Conservation (phyloP, 2,329 filamentous ascomycete species). For the Chrysoporthe cubensis region DNA sequence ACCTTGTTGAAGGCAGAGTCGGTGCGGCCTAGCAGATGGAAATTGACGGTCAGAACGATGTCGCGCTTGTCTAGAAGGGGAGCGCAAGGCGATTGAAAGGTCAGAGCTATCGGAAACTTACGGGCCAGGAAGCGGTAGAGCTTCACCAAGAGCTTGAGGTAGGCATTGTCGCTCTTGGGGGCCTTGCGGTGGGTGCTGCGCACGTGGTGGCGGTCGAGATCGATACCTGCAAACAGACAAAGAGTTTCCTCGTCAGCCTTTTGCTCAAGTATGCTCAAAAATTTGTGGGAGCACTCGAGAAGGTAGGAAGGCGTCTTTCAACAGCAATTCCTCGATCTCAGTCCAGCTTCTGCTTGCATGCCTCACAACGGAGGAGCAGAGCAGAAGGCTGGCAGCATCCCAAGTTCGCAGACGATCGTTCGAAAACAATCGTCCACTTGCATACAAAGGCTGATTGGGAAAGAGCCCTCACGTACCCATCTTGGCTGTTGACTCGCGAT, state of each 20-base stretch:
- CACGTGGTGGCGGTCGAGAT: conserved; percentile 72
- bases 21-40: conserved; percentile 72
- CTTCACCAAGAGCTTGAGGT: conserved; percentile 97
- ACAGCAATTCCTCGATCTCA: conserved; percentile 14
- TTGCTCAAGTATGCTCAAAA: conserved; percentile 65
- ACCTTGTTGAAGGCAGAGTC: conserved; percentile 99
- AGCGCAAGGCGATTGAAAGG: too few species aligned
- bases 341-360: conserved; percentile 17
- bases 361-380: conserved; percentile 12
- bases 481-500: conserved; percentile 52
- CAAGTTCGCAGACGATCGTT: conserved; percentile 28
- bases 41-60: neutral
- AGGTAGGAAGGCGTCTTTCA: conserved; percentile 23
- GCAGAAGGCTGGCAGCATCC: conserved; percentile 26
- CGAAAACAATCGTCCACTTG: conserved; percentile 47
- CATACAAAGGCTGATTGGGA: conserved; percentile 50
- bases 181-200: conserved; percentile 83
- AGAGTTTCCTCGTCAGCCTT: conserved; percentile 61
- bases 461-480: conserved; percentile 62
- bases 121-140: conserved; percentile 95
- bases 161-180: conserved; percentile 95
- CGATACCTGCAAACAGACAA: conserved; percentile 64
- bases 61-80: neutral
- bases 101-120: conserved; percentile 55
- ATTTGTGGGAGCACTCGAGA: conserved; percentile 38